Conservation (phyloP, 345 rosid species). For the Arabidopsis suecica region DNA sequence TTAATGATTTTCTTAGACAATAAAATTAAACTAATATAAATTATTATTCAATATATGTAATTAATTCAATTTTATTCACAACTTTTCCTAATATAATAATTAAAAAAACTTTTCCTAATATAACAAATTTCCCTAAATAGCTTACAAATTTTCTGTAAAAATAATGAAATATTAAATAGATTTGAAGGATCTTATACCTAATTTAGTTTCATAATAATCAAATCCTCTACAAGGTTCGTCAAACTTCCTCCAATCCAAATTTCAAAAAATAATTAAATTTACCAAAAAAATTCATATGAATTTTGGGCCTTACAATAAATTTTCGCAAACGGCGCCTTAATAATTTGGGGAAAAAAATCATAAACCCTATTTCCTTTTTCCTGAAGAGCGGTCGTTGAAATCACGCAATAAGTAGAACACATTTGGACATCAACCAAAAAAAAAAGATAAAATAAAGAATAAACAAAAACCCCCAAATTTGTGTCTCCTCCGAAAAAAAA, state of each 20-base stretch:
- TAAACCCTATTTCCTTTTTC: constrained; percentile 27
- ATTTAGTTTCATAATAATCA: not conserved
- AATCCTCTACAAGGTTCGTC: constrained; percentile 3
- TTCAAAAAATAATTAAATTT: not conserved
- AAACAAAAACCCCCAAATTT: constrained; percentile 20
- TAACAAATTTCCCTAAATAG: not conserved
- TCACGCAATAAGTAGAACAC: constrained; percentile 9
- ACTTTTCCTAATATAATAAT: too few species aligned
- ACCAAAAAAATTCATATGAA: not conserved
- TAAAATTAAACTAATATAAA: too few species aligned
- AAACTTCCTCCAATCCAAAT: constrained; percentile 19
- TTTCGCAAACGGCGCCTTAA: constrained; percentile 26
- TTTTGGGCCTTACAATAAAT: not conserved
- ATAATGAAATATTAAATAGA: not conserved
- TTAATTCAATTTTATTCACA: too few species aligned
- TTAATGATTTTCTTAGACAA: not conserved
- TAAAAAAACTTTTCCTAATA: too few species aligned
- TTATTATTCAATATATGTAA: too few species aligned
- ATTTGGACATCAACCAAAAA: not conserved
- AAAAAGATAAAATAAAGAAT: not conserved
- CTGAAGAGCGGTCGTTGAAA: constrained; percentile 21
- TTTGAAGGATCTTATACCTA: not conserved
- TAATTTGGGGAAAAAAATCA: not conserved
- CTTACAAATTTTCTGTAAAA: not conserved
- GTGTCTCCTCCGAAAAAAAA: constrained; percentile 28